Evolutionary conservation across 345 rosid genomes (phyloP).

Genomic region (Hirschfeldia incana): DNA sequence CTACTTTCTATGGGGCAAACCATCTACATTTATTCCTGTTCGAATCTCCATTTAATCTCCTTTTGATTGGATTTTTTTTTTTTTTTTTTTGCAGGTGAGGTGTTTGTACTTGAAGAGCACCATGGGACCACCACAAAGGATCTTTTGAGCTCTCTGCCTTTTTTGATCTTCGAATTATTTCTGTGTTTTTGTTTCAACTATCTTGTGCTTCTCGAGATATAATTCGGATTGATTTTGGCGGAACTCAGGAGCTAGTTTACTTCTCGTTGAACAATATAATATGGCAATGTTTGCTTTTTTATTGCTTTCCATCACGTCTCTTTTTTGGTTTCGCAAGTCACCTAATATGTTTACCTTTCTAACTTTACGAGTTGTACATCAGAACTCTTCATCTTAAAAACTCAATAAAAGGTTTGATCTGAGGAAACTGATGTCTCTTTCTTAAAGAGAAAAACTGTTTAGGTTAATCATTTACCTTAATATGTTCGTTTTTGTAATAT

Average conservation of each 20-base stretch:
- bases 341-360: no score
- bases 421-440: no score
- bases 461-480: no score
- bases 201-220: constrained; percentile 15
- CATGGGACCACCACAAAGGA: constrained; percentile 62
- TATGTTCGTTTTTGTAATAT: no score
- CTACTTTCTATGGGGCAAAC: not conserved
- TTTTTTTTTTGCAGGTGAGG: constrained; percentile 44
- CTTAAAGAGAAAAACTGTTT: no score
- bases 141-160: constrained; percentile 33
- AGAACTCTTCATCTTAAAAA: no score
- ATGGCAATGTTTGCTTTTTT: not conserved
- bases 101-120: constrained; percentile 65
- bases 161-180: no score
- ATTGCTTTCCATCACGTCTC: not conserved
- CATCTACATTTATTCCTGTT: not conserved
- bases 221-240: constrained; percentile 26
- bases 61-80: not conserved
- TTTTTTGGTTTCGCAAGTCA: not conserved
- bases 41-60: no score
- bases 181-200: constrained; percentile 21
- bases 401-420: no score
- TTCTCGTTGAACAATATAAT: constrained; percentile 12
- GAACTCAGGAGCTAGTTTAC: not conserved
- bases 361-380: no score